phyloP scores from a whole-genome alignment of 345 rosid species.

The Punica granatum region DNA sequence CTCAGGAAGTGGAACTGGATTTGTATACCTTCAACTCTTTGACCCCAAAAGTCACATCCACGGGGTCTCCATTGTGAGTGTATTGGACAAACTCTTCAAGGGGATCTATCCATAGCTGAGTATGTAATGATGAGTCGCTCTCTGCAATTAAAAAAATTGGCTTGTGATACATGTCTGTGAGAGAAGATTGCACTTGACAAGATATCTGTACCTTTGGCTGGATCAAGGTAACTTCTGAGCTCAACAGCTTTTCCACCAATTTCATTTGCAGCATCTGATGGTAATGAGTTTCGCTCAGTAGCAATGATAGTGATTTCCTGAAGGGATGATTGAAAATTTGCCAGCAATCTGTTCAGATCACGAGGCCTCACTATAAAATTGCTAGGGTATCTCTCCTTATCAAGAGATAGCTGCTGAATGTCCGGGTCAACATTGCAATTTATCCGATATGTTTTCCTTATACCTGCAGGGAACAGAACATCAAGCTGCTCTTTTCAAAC shows the following conservation, averaged over 20 bases:
- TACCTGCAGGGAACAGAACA: conserved; percentile 36
- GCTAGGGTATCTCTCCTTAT: conserved; percentile 63
- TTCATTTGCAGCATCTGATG: conserved; percentile 69
- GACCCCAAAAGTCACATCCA: conserved; percentile 83
- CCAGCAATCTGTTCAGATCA: conserved; percentile 75
- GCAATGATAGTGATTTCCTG: conserved; percentile 91
- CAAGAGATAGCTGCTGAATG: conserved; percentile 82
- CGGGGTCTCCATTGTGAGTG: conserved; percentile 69
- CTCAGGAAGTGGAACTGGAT: background rate
- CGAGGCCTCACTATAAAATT: conserved; percentile 74
- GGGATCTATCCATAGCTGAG: conserved; percentile 97
- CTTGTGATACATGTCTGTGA: conserved; percentile 13
- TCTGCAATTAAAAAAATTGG: conserved; percentile 36
- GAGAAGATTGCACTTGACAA: conserved; percentile 5
- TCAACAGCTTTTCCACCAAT: conserved; percentile 95
- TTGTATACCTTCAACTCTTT: conserved; percentile 70
- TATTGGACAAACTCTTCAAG: conserved; percentile 84
- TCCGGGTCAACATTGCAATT: conserved; percentile 88
- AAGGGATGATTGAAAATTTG: conserved; percentile 91
- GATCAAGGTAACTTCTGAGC: conserved; percentile 84
- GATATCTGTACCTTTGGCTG: conserved; percentile 51
- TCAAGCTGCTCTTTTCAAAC: too few relatives aligned
- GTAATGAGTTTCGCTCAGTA: conserved; percentile 52
- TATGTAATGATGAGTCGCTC: conserved; percentile 65
- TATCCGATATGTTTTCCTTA: conserved; percentile 76